Conservation (phyloP, 257 asterid species). For the Galeopsis tetrahit region DNA sequence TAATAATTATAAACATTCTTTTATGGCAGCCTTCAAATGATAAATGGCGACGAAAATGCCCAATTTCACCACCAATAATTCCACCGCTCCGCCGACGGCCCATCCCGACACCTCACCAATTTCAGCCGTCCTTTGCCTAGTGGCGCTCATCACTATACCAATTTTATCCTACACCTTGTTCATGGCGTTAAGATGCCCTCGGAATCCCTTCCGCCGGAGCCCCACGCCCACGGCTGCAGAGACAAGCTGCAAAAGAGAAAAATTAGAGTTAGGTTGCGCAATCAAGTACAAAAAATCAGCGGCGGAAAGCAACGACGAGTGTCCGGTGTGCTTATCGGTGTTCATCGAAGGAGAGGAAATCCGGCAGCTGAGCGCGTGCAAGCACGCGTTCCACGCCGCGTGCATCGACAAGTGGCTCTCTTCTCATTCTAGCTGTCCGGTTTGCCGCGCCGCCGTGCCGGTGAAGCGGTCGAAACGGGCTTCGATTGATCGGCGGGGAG, state of each 20-base stretch:
- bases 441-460: constrained; percentile 67
- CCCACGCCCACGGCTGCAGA: constrained; percentile 22
- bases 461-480: constrained; percentile 35
- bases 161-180: constrained; percentile 52
- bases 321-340: constrained; percentile 70
- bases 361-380: constrained; percentile 52
- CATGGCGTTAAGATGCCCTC: constrained; percentile 42
- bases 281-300: constrained; percentile 41
- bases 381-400: constrained; percentile 57
- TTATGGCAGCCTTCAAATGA: neutral
- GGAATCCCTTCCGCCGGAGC: constrained; percentile 34
- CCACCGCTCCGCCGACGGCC: constrained; percentile 36
- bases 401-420: constrained; percentile 72
- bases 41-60: constrained; percentile 9
- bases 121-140: constrained; percentile 43
- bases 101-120: constrained; percentile 39
- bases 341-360: constrained; percentile 62
- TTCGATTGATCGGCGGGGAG: constrained; percentile 29
- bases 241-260: neutral
- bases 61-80: constrained; percentile 36
- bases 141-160: constrained; percentile 47
- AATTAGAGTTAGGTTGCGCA: constrained; percentile 29
- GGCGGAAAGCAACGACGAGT: constrained; percentile 42
- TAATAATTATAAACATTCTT: neutral
- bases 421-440: constrained; percentile 64